phyloP scores from a whole-genome alignment of 257 asterid species.

The Solanum peruvianum region DNA sequence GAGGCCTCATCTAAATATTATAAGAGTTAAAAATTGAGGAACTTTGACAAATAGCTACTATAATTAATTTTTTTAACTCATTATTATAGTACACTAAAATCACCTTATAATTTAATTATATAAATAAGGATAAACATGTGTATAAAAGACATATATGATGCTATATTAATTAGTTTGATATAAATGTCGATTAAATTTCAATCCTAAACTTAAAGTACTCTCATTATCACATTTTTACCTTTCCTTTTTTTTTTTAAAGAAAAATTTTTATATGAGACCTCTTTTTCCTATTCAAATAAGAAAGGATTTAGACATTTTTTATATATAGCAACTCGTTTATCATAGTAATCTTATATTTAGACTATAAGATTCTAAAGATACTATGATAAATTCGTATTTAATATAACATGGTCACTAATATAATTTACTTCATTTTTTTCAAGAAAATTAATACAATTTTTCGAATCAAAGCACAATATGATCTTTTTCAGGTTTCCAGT shows the following conservation, averaged over 20 bases:
- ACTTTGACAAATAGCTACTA: too few species aligned
- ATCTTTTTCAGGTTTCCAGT: neutral
- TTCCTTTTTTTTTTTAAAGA: too few species aligned
- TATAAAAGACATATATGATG: neutral
- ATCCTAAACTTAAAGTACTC: neutral
- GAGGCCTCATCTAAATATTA: neutral
- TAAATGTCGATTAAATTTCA: neutral
- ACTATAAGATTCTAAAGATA: neutral
- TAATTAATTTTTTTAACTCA: too few species aligned
- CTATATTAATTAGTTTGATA: neutral
- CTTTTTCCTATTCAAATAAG: neutral
- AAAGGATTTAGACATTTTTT: neutral
- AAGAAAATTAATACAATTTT: neutral
- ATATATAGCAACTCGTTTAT: neutral
- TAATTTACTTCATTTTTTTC: neutral
- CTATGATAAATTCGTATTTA: neutral
- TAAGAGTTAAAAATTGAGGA: neutral
- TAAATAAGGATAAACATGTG: neutral
- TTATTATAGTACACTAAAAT: too few species aligned
- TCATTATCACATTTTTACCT: neutral
- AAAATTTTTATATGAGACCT: neutral
- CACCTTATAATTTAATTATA: too few species aligned
- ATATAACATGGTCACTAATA: neutral
- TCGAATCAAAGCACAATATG: neutral
- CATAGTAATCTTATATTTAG: neutral